Base-by-base conservation (phyloP, 1,284 basidiomycete species). In the Moniliella sp. region DNA sequence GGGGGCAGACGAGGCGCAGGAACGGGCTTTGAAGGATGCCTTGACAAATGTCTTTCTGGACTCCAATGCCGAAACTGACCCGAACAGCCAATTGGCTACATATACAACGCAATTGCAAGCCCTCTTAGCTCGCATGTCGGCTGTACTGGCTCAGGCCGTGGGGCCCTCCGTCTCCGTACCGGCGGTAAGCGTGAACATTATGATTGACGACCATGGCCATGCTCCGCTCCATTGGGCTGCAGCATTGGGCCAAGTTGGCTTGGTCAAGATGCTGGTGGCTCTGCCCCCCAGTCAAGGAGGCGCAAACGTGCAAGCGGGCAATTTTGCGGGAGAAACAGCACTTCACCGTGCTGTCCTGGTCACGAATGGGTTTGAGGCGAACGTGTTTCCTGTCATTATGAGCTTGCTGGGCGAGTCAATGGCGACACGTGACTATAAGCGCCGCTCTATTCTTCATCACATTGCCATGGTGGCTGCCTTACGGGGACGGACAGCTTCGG, bases 221-320 rank as follows among this genome's bases (percentile, higher is more conserved):
- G 84, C 83, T 0, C 76, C 88, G 4, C 67, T 99, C 16, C 91
- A 99, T 60, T 73, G 93, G 56, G 86, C 91, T 1, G 75, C 82
- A 4, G 80, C 83, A 19, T 68, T 94, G n/a, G n/a, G n/a, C n/a
- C n/a, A n/a, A n/a, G n/a, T n/a, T n/a, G n/a, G n/a, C n/a, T n/a
- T n/a, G n/a, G n/a, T n/a, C n/a, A n/a, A n/a, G n/a, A n/a, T n/a
- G n/a, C n/a, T n/a, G n/a, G n/a, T n/a, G n/a, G n/a, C n/a, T n/a
- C n/a, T n/a, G n/a, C n/a, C n/a, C n/a, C n/a, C n/a, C n/a, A 11
- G 37, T 27, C 34, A 42, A 9, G 48, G 53, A 8, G 56, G 56
- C n/a, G 53, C 56, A 28, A 54, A 55, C 28, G 36, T 48, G 4
- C 42, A 45, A 29, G 44, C 48, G 4, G 56, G 56, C 35, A 97